phyloP scores from a whole-genome alignment of 2,329 filamentous ascomycete species.

The Hypoxylon sp. region DNA sequence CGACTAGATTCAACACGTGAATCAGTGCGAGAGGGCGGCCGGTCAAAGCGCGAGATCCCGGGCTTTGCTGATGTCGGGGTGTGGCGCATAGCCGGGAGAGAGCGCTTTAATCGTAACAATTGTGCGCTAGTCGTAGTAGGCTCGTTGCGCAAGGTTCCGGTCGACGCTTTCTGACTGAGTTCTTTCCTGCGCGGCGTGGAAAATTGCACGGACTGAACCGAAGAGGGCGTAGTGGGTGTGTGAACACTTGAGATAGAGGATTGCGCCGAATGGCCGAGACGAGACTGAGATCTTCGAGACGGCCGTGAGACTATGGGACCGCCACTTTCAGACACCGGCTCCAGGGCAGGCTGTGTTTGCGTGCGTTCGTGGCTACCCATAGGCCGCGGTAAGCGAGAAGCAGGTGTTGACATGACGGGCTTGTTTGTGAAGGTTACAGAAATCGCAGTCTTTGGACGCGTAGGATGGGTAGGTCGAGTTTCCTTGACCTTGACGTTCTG shows the following conservation, averaged over 20 bases:
- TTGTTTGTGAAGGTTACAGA: constrained; percentile 94
- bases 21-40: constrained; percentile 73
- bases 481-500: constrained; percentile 92
- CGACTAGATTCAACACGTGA: constrained; percentile 66
- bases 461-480: constrained; percentile 76
- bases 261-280: constrained; percentile 77
- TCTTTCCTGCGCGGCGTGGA: constrained; percentile 74
- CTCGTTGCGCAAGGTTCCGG: constrained; percentile 69
- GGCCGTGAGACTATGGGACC: constrained; percentile 73
- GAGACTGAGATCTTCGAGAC: constrained; percentile 75
- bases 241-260: constrained; percentile 77
- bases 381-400: constrained; percentile 85
- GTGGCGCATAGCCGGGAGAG: constrained; percentile 71
- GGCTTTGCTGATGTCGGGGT: constrained; percentile 68
- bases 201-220: constrained; percentile 67
- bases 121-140: constrained; percentile 77
- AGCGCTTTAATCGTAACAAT: constrained; percentile 75
- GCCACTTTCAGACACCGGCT: constrained; percentile 92
- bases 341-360: constrained; percentile 80
- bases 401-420: constrained; percentile 61
- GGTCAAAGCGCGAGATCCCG: constrained; percentile 64
- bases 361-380: constrained; percentile 76
- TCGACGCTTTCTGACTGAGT: constrained; percentile 69
- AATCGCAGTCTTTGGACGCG: constrained; percentile 80
- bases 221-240: constrained; percentile 72